Conservation (phyloP, 345 rosid species). For the Eucalyptus fibrosa region DNA sequence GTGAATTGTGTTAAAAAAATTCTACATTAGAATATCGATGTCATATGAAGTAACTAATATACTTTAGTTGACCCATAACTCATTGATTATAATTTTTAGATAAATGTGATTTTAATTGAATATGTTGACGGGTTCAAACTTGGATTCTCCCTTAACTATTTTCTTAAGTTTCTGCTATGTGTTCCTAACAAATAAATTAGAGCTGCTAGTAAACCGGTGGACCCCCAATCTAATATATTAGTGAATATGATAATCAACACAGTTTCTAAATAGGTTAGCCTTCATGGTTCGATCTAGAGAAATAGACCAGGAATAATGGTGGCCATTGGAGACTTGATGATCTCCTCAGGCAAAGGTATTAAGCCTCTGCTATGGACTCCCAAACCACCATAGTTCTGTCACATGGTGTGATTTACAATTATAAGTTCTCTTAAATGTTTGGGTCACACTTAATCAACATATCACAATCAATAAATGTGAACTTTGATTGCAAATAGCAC, state of each 20-base stretch:
- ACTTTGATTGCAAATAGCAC: neutral
- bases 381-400: neutral
- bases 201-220: accelerated
- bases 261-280: neutral
- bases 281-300: neutral
- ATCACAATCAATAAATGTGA: neutral
- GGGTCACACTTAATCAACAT: neutral
- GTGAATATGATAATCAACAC: neutral
- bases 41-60: neutral
- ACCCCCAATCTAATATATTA: neutral
- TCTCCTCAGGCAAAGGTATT: neutral
- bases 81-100: accelerated
- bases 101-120: neutral
- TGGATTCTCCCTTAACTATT: accelerated
- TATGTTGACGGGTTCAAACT: accelerated
- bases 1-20: neutral
- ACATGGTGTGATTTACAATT: neutral
- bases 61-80: neutral
- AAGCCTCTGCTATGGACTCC: neutral
- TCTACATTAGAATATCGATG: too few species aligned
- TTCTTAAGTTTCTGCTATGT: neutral
- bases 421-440: neutral
- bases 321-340: neutral
- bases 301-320: too few species aligned
- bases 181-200: neutral